phyloP scores from a whole-genome alignment of 2,329 filamentous ascomycete species.

The Penicillium sp. region DNA sequence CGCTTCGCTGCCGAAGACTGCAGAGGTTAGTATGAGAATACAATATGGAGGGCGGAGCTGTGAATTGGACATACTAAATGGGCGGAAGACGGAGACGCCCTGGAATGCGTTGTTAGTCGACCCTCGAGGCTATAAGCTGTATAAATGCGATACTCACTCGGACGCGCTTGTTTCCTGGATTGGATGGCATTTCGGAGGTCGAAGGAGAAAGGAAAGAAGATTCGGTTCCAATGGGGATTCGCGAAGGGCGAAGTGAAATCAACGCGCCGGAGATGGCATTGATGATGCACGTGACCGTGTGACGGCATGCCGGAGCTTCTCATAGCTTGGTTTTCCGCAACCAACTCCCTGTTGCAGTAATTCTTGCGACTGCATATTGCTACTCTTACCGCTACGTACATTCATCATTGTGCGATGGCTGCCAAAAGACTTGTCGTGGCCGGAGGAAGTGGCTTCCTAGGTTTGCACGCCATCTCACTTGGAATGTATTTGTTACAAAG shows the following conservation, averaged over 20 bases:
- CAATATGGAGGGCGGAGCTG: background rate
- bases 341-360: slow-evolving; percentile 12
- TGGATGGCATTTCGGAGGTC: slow-evolving; percentile 49
- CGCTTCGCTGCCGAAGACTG: slow-evolving; percentile 79
- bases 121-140: background rate
- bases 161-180: slow-evolving; percentile 55
- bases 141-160: slow-evolving; percentile 40
- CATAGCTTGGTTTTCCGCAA: slow-evolving; percentile 12
- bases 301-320: slow-evolving; percentile 21
- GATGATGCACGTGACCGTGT: slow-evolving; percentile 23
- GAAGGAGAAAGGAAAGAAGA: background rate
- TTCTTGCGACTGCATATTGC: background rate
- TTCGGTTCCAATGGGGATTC: background rate
- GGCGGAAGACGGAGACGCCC: slow-evolving; percentile 48
- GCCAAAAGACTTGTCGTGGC: slow-evolving; percentile 84
- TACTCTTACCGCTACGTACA: background rate
- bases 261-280: slow-evolving; percentile 7
- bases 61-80: slow-evolving; percentile 40
- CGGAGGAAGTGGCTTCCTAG: slow-evolving; percentile 90
- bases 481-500: background rate
- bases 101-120: slow-evolving; percentile 26
- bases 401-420: slow-evolving; percentile 38
- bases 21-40: slow-evolving; percentile 1
- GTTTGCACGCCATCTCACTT: slow-evolving; percentile 36
- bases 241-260: slow-evolving; percentile 1